Evolutionary conservation across 768 basidiomycete genomes (phyloP), one percentile per base, ranked within the genome.

Genomic region (Hericium rajendrae): DNA sequence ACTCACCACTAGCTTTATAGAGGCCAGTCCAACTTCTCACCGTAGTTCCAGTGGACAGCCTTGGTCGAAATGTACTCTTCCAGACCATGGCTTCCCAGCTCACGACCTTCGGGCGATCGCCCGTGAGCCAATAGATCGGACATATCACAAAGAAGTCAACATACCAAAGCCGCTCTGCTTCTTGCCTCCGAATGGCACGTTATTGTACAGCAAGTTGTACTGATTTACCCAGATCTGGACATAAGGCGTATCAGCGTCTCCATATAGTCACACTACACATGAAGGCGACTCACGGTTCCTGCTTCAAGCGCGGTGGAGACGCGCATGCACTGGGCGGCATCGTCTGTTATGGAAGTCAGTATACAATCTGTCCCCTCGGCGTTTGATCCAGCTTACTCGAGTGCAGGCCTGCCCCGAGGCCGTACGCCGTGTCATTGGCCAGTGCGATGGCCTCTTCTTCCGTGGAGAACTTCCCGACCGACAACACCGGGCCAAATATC

Each of bases 401-500:
- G 72, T 94, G 92, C 52, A 97, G 75, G 9, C 90, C 95, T 13
- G 94, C 92, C 9, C 91, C 94, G 38, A 98, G 79, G 38, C 95
- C 95, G 69, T 95, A 97, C 51, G 76, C 80, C 6, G 93, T 91
- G 67, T 88, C 82, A 71, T 97, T 97, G 38, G 94, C 94, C 15
- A 92, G 71, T 43, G 74, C 66, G 62, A 97, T 83, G 3, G 84
- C 93, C 67, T 97, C 91, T 57, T 88, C 86, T 70, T 97, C 94
- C 6, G 87, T 86, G 62, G 80, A 82, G 74, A 97, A 97, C 62
- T 76, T 82, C 46, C 85, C 86, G 46, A 97, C 81, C 24, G 83
- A 79, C 41, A 94, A 79, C 2, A 98, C 94, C 26, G 95, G 95
- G 9, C 95, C 95, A 69, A 98, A 98, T 63, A 97, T 97, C 85